These are phyloP conservation scores for Auricularia sp. DNA, from an alignment of 768 basidiomycete genomes.

Conservation along the genomic window DNA sequence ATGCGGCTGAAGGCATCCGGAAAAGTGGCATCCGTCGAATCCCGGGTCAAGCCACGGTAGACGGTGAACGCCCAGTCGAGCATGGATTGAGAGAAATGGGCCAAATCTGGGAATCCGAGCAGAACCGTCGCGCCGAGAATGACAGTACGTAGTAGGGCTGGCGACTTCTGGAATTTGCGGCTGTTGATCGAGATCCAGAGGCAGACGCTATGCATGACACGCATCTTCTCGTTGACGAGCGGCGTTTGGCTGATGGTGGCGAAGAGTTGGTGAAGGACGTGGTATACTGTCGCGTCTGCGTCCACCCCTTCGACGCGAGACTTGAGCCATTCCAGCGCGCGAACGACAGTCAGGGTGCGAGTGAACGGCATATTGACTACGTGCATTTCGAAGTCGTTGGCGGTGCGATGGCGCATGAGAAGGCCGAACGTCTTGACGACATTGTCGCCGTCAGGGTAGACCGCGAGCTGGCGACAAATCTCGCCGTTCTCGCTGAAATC, in stretches of 20 bases:
- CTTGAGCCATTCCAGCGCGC: constrained; percentile 52
- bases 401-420: constrained; percentile 43
- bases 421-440: constrained; percentile 37
- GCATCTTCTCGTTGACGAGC: constrained; percentile 75
- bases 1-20: constrained; percentile 64
- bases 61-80: constrained; percentile 64
- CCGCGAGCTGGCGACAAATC: constrained; percentile 38
- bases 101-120: constrained; percentile 58
- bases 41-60: constrained; percentile 28
- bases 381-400: constrained; percentile 43
- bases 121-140: constrained; percentile 58
- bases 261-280: constrained; percentile 66
- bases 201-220: constrained; percentile 61
- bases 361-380: constrained; percentile 58
- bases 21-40: constrained; percentile 40
- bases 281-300: constrained; percentile 57
- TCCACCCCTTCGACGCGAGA: constrained; percentile 32
- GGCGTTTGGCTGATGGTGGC: constrained; percentile 53
- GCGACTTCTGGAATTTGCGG: constrained; percentile 40
- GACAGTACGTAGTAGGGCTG: constrained; percentile 55
- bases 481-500: constrained; percentile 44
- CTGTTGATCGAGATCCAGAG: constrained; percentile 61
- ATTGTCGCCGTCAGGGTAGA: constrained; percentile 25
- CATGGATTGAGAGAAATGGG: constrained; percentile 60
- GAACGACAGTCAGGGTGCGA: constrained; percentile 38